Evolutionary conservation across 2,329 filamentous ascomycete genomes (phyloP), one percentile per base, ranked within the genome.

Genomic region (Neobulgaria alba): DNA sequence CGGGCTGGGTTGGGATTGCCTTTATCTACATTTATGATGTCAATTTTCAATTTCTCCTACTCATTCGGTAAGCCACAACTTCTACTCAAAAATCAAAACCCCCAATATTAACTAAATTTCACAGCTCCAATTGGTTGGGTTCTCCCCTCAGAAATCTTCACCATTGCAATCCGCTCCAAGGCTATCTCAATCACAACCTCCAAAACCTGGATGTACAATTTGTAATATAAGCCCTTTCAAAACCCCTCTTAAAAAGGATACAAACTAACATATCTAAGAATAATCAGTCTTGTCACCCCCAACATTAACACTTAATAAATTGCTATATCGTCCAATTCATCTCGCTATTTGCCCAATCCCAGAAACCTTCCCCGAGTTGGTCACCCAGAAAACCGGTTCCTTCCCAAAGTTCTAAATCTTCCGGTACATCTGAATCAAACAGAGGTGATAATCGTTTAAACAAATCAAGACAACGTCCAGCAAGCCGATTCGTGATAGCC

Each of bases 101-200:
- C 4, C 8, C 12, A 19, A 18, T 21, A 23, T 12, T n/a, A 14
- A 14, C 9, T 14, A 15, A 10, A 21, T 19, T 18, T 10, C 3
- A 38, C 70, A 69, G 69, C 69, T 1, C 71, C 72, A 10, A 67
- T 69, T 44, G 68, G 68, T 3, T 77, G 74, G 74, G 69, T 73
- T 29, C 55, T 77, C 31, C 69, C 73, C 1, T 65, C 71, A 2
- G 73, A 78, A 52, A 71, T 81, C 23, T 81, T 75, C 62, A 72
- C 71, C 2, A 57, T 78, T 0, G 69, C 67, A 5, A 73, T 69
- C 33, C 66, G 75, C 14, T 69, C 76, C 9, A 76, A 79, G 51
- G 77, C 72, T n/a, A 74, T 84, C 48, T 68, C 75, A 0, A 63
- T 81, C 7, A 73, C 72, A 3, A 74, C 71, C 0, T 73, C 67